A percentile compares a stretch with the other conserved stretches of the same genome.
These are phyloP conservation scores for Schoenoplectus tabernaemontani DNA, from an alignment of 202 grass and related monocot species.

Conservation along the genomic window DNA sequence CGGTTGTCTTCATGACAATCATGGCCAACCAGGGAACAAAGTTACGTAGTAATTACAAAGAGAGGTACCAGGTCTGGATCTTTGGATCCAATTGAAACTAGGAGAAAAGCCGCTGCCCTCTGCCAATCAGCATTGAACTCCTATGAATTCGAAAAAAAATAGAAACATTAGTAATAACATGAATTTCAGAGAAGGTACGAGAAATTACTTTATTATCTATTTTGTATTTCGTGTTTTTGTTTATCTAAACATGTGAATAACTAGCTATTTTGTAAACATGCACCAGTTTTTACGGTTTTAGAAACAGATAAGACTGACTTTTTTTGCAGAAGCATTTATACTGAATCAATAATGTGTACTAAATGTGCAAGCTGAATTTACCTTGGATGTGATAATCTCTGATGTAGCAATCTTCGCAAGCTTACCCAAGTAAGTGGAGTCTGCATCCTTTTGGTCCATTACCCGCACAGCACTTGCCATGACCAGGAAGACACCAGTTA, in stretches of 20 bases:
- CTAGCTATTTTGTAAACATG: neutral
- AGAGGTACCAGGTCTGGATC: slow-evolving; percentile 73
- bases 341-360: neutral
- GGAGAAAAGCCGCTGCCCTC: slow-evolving; percentile 75
- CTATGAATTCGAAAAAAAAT: slow-evolving; percentile 33
- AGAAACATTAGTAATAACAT: neutral
- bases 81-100: slow-evolving; percentile 86
- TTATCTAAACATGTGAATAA: neutral
- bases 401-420: slow-evolving; percentile 71
- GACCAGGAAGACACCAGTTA: slow-evolving; percentile 82
- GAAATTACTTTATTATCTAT: neutral
- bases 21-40: neutral
- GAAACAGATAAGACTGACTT: neutral
- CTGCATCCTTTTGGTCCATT: slow-evolving; percentile 40
- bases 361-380: slow-evolving; percentile 20
- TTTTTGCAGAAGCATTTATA: neutral
- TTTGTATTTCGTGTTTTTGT: neutral
- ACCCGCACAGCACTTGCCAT: slow-evolving; percentile 72
- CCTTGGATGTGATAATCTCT: slow-evolving; percentile 92
- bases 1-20: neutral
- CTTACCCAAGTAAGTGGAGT: slow-evolving; percentile 49
- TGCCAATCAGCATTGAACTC: slow-evolving; percentile 94
- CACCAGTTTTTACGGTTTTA: neutral
- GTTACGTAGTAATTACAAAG: neutral
- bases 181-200: neutral